phyloP scores from a whole-genome alignment of 148 eudicot species.

The Camellia japonica region DNA sequence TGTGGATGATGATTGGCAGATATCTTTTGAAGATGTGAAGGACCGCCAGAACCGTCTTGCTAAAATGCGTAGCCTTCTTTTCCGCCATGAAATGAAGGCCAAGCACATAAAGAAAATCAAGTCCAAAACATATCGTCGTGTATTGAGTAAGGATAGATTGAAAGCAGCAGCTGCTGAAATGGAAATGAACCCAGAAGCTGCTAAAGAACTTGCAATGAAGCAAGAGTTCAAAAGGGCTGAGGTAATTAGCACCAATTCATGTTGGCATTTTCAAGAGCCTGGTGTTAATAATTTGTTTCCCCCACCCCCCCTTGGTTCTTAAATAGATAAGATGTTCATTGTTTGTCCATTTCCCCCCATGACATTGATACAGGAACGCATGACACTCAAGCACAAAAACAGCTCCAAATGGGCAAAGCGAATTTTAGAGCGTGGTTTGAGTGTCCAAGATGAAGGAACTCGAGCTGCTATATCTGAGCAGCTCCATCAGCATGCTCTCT shows the following conservation, averaged over 20 bases:
- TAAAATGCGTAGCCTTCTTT: slow-evolving; percentile 92
- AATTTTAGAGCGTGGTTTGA: slow-evolving; percentile 60
- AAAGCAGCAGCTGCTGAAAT: slow-evolving; percentile 48
- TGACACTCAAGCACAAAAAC: slow-evolving; percentile 84
- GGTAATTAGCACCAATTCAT: slow-evolving; percentile 35
- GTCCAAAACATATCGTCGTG: slow-evolving; percentile 80
- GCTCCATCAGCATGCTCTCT: slow-evolving; percentile 63
- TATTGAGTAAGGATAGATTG: slow-evolving; percentile 72
- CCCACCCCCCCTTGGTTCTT: not conserved
- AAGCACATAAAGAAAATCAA: slow-evolving; percentile 82
- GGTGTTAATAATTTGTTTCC: not conserved
- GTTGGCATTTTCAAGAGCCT: not conserved
- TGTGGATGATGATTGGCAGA: slow-evolving; percentile 38
- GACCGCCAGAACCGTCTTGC: slow-evolving; percentile 73
- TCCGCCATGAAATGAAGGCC: slow-evolving; percentile 83
- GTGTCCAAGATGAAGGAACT: slow-evolving; percentile 89
- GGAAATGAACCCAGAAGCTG: slow-evolving; percentile 63
- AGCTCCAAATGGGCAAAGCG: slow-evolving; percentile 84
- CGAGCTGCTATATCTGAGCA: slow-evolving; percentile 85
- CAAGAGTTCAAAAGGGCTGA: slow-evolving; percentile 84
- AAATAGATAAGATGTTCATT: not conserved
- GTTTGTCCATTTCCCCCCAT: slow-evolving; percentile 6
- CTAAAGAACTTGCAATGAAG: slow-evolving; percentile 77
- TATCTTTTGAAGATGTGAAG: slow-evolving; percentile 75
- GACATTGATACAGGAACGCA: slow-evolving; percentile 59